Evolutionary conservation across 2,329 filamentous ascomycete genomes (phyloP).

Genomic region (Hymenoscyphus repandus): DNA sequence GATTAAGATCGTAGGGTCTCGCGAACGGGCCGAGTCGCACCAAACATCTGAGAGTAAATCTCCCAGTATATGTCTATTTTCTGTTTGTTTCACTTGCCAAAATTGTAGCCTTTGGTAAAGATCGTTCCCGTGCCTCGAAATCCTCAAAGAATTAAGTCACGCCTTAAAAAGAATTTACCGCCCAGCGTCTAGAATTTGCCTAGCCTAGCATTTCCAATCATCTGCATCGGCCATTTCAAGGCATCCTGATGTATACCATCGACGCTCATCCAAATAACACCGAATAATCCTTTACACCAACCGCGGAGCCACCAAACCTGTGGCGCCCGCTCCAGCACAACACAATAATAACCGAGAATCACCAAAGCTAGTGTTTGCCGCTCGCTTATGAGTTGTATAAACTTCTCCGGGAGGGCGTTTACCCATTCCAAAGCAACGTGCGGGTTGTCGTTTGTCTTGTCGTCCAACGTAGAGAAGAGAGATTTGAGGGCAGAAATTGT

Average conservation of each 20-base stretch:
- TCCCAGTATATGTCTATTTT: no score
- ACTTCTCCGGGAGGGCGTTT: slow-evolving; percentile 5
- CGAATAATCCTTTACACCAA: slow-evolving; percentile 9
- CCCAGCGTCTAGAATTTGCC: no score
- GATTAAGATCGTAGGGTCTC: no score
- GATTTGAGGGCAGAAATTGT: slow-evolving; percentile 9
- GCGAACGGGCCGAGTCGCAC: no score
- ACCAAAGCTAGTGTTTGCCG: slow-evolving; percentile 9
- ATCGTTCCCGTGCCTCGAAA: no score
- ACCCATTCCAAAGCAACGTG: slow-evolving; percentile 9
- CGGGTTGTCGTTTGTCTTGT: slow-evolving; percentile 3
- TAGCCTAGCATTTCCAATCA: no score
- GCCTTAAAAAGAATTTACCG: no score
- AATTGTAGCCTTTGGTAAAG: no score
- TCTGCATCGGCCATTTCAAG: slow-evolving; percentile 4
- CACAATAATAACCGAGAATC: slow-evolving; percentile 12
- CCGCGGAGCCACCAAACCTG: slow-evolving; percentile 12
- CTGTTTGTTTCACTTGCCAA: no score
- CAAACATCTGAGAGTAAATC: no score
- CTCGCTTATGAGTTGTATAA: slow-evolving; percentile 7
- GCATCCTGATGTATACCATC: slow-evolving; percentile 4
- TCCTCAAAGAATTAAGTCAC: no score
- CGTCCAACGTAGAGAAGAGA: slow-evolving; percentile 3
- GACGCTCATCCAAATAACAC: slow-evolving; percentile 1
- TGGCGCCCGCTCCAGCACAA: slow-evolving; percentile 7